Conservation (phyloP, 305 asterid species). For the Striga hermonthica region DNA sequence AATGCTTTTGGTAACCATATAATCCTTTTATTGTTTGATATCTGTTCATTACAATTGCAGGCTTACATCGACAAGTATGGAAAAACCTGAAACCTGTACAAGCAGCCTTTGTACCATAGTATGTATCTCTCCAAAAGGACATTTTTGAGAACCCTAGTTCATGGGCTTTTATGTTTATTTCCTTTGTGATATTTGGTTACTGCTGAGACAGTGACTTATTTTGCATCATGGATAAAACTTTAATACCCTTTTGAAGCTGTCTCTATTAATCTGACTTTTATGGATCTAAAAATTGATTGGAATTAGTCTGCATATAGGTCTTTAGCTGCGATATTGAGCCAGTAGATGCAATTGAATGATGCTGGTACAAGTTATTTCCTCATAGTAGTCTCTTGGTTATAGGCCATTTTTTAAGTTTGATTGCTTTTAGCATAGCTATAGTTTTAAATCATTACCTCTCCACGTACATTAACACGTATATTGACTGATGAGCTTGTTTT, state of each 20-base stretch:
- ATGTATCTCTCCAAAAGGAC: constrained; percentile 28
- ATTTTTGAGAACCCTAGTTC: constrained; percentile 33
- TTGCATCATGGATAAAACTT: constrained; percentile 30
- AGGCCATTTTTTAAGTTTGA: too few species aligned
- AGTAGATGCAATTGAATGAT: constrained; percentile 18
- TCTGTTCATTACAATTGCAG: constrained; percentile 57
- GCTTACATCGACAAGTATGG: constrained; percentile 72
- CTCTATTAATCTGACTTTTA: constrained; percentile 27
- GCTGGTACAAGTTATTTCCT: constrained; percentile 1
- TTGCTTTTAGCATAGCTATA: too few species aligned
- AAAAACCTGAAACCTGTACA: constrained; percentile 43
- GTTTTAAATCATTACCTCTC: too few species aligned
- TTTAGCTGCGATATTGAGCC: constrained; percentile 23
- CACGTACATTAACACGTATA: too few species aligned
- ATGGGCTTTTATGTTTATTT: constrained; percentile 19
- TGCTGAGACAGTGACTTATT: constrained; percentile 23
- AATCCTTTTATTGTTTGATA: constrained; percentile 30
- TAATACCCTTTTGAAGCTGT: constrained; percentile 27
- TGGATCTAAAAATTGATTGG: constrained; percentile 18
- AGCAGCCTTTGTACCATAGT: constrained; percentile 27
- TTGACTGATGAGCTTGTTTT: too few species aligned
- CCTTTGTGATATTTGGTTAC: constrained; percentile 2
- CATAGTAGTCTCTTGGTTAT: too few species aligned
- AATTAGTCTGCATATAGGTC: constrained; percentile 19
- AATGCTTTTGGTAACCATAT: constrained; percentile 24